Base-by-base conservation (phyloP, 768 basidiomycete species). In the Pseudohyphozyma bogoriensis region DNA sequence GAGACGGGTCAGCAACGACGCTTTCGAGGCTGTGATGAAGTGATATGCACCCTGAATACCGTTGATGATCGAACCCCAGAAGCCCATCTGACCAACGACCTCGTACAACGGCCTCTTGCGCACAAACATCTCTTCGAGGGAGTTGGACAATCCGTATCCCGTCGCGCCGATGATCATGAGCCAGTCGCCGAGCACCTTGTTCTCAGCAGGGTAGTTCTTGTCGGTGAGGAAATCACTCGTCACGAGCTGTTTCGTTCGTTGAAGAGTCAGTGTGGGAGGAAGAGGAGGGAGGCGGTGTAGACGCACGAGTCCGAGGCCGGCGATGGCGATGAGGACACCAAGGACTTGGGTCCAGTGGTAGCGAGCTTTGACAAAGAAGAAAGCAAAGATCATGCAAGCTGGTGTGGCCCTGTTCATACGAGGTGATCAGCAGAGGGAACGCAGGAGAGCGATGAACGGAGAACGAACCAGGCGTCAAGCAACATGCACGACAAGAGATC, bases 11-110 rank as follows among this genome's bases (percentile, higher is more conserved):
- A 39, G 37, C 37, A 11, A 20, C 12, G 10, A 39, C 20, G 37
- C 37, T 39, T 11, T 20, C 11, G n/a, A n/a, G n/a, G n/a, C n/a
- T n/a, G 37, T 39, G 37, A 39, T 39, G 37, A 39, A 44, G 22
- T n/a, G 22, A 44, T 58, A 66, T 28, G 64, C 64, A 16, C 56
- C 63, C 42, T 69, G 70, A n/a, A 64, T 65, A 26, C 59, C 68
- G 42, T 65, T 65, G 45, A 65, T 56, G 18, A 71, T 47, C 32
- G 61, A 65, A 3, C 68, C 70, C 59, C 59, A 67, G 54, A 71
- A 59, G n/a, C 70, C 70, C 35, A 71, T 56, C 64, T 70, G 68
- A 0, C 70, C 70, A 24, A 71, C 67, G 28, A 71, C 67, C 42
- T 71, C 70, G 59, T 66, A 71, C 2, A 67, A 60, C 11, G 70